Evolutionary conservation across 2,329 filamentous ascomycete species (phyloP).

Genomic region (Calonectria montana): DNA sequence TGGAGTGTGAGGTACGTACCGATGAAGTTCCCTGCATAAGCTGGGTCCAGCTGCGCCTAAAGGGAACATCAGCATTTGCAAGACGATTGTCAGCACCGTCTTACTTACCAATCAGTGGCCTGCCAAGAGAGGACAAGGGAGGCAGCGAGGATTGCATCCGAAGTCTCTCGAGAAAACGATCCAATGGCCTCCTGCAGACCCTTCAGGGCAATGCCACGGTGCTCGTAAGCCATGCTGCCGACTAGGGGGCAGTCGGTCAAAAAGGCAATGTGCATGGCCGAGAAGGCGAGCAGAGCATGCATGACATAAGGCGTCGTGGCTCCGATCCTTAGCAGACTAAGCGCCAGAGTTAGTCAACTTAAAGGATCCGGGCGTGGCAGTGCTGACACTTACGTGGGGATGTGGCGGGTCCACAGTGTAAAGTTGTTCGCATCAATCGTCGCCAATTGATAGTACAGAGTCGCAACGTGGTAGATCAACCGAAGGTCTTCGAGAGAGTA

Average conservation of each 20-base stretch:
- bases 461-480: constrained; percentile 90
- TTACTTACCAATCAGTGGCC: constrained; percentile 88
- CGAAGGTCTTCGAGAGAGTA: constrained; percentile 84
- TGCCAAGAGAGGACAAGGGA: constrained; percentile 96
- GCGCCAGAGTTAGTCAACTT: constrained; percentile 25
- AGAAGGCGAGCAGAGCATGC: constrained; percentile 91
- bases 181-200: constrained; percentile 90
- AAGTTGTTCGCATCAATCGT: constrained; percentile 82
- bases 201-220: constrained; percentile 86
- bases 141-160: constrained; percentile 90
- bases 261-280: constrained; percentile 94
- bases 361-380: neutral
- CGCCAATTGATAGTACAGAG: constrained; percentile 85
- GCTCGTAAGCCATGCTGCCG: constrained; percentile 88
- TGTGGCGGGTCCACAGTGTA: constrained; percentile 92
- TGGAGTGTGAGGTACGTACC: constrained; percentile 63
- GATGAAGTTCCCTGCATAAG: constrained; percentile 92
- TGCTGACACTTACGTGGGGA: constrained; percentile 79
- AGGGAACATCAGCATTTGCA: constrained; percentile 45
- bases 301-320: constrained; percentile 89
- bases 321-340: constrained; percentile 75
- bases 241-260: constrained; percentile 87
- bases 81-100: constrained; percentile 5
- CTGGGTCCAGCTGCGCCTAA: constrained; percentile 91
- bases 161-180: constrained; percentile 85